phyloP scores from a whole-genome alignment of 345 rosid genomes.

The Noccaea caerulescens region DNA sequence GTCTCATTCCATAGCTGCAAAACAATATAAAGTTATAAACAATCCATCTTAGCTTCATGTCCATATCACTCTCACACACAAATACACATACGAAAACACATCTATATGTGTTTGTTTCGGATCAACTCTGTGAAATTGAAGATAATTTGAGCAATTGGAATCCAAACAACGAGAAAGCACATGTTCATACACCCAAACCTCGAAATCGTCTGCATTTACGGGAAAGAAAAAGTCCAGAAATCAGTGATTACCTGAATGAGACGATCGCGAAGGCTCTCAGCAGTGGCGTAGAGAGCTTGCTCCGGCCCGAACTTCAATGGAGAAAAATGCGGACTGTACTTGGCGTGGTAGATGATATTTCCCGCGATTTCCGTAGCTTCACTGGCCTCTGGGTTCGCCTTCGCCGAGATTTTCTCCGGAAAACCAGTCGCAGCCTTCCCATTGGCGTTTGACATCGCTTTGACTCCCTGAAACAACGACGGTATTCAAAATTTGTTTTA shows the following conservation, averaged over 20 bases:
- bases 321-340: constrained; percentile 91
- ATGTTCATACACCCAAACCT: not conserved
- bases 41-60: not conserved
- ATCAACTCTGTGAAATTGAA: constrained; percentile 58
- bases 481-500: not conserved
- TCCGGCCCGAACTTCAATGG: constrained; percentile 86
- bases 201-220: not conserved
- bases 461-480: constrained; percentile 16
- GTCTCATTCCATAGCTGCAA: constrained; percentile 95
- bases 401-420: constrained; percentile 52
- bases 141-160: constrained; percentile 60
- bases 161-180: not conserved
- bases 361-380: constrained; percentile 69
- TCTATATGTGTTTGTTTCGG: not conserved
- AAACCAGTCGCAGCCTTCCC: constrained; percentile 43
- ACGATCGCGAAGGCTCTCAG: constrained; percentile 91
- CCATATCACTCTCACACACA: not conserved
- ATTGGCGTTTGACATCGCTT: constrained; percentile 53
- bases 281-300: constrained; percentile 84
- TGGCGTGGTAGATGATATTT: constrained; percentile 78
- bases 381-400: constrained; percentile 66
- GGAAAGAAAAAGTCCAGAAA: not conserved
- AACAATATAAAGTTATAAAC: constrained; percentile 18
- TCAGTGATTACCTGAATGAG: constrained; percentile 60
- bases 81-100: constrained; percentile 6